Conservation (phyloP, 2,329 filamentous ascomycete species). For the Penicillium janthinellum region DNA sequence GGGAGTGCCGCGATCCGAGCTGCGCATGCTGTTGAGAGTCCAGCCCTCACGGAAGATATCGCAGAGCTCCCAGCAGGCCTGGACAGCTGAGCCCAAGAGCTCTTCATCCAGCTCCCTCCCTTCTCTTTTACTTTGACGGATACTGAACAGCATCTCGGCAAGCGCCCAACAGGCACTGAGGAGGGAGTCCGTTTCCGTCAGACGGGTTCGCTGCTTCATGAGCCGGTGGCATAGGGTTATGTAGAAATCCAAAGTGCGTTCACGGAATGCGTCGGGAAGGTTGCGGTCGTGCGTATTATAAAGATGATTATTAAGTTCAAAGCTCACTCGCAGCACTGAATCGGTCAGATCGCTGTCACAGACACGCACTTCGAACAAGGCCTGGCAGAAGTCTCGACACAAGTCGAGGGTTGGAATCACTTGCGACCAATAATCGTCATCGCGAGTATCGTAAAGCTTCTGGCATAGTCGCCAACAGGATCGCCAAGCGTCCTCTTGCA, state of each 20-base stretch:
- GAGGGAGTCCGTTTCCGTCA: constrained; percentile 80
- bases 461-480: constrained; percentile 93
- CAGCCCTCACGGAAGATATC: constrained; percentile 91
- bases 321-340: constrained; percentile 86
- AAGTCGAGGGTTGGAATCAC: constrained; percentile 78
- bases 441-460: constrained; percentile 78
- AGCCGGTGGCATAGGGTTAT: constrained; percentile 88
- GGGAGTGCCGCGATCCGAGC: constrained; percentile 77
- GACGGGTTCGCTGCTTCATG: constrained; percentile 87
- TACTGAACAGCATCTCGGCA: constrained; percentile 88
- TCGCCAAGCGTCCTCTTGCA: constrained; percentile 88
- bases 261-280: constrained; percentile 81
- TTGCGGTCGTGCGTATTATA: constrained; percentile 88
- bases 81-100: constrained; percentile 80
- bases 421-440: constrained; percentile 69
- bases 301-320: constrained; percentile 92
- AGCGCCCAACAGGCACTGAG: constrained; percentile 86
- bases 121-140: constrained; percentile 79
- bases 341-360: constrained; percentile 78
- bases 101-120: constrained; percentile 76
- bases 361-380: constrained; percentile 81
- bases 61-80: constrained; percentile 92
- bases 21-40: constrained; percentile 72
- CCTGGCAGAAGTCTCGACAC: constrained; percentile 88
- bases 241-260: constrained; percentile 91